Evolutionary conservation across 208 protist genomes (phyloP).

Genomic region (Trypanosoma platydactyli): DNA sequence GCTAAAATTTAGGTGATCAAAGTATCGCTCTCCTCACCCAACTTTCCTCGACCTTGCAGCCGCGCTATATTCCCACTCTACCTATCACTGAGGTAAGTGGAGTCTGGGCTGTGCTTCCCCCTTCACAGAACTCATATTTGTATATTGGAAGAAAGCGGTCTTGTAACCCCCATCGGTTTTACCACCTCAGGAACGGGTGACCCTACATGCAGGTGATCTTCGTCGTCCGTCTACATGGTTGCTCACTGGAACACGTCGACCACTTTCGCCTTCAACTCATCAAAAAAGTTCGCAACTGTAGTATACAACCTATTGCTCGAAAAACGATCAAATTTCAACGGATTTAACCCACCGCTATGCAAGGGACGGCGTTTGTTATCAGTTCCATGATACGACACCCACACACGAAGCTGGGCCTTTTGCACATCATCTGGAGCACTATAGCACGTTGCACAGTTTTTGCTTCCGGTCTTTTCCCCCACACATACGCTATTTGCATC

Average conservation of each 20-base stretch:
- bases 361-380: constrained; percentile 48
- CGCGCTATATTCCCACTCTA: neutral
- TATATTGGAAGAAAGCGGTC: no score
- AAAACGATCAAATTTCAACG: constrained; percentile 64
- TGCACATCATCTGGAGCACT: constrained; percentile 11
- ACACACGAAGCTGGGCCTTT: constrained; percentile 42
- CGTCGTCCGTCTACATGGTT: no score
- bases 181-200: no score
- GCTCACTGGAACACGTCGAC: neutral
- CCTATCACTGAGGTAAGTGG: neutral
- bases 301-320: constrained; percentile 31
- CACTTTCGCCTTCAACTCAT: neutral
- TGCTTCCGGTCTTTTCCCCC: constrained; percentile 47
- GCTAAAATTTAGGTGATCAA: no score
- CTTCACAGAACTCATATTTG: no score
- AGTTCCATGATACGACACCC: constrained; percentile 79
- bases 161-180: no score
- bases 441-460: constrained; percentile 78
- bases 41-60: neutral
- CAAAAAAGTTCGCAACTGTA: neutral
- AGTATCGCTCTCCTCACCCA: neutral
- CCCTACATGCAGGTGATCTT: no score
- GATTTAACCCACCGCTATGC: constrained; percentile 68
- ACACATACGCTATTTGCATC: constrained; percentile 50
- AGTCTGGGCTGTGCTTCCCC: no score